Evolutionary conservation across 345 rosid genomes (phyloP), one percentile per base, ranked within the genome.

Genomic region (Ricinus communis): DNA sequence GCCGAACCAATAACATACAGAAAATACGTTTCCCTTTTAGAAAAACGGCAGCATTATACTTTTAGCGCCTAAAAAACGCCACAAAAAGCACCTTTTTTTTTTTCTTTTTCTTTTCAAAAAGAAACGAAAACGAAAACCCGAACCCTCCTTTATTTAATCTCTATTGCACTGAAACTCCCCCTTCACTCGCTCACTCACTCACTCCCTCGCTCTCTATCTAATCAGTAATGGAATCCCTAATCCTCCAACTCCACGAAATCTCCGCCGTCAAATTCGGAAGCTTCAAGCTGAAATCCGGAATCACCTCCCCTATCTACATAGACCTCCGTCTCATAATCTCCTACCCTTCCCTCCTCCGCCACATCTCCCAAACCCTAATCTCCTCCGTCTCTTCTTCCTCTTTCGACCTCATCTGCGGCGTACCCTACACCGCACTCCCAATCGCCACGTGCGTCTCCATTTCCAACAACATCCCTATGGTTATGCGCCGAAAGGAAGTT

Each of bases 361-460:
- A 78, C 65, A 90, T 95, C 82, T 89, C 99, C 66, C 80, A 81
- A 31, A 87, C 85, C 54, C 82, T 92, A 27, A 76, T 89, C 82
- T 81, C 96, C 75, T 75, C 93, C 43, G 85, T 91, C 77, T 78
- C 96, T 1, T 40, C 92, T 36, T 66, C 91, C 53, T 36, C 77
- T 65, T 94, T 74, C 76, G 88, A 94, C 80, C 66, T 82, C 62
- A 76, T 94, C 50, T 94, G 98, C 46, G 98, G 97, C 57, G 97
- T 94, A 59, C 97, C 98, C 4, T 91, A 94, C 90, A 91, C 98
- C 12, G 98, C 96, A 24, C 86, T 87, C n/a, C 97, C 97, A 8
- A 90, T 95, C 40, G 99, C 99, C 73, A 87, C 93, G 70, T 82
- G 85, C 70, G 87, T 95, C 74, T 95, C 99, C 66, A 56, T 83